Conservation (phyloP, 1,139 yeast species). For the Lodderomyces pseudojiufengensis region DNA sequence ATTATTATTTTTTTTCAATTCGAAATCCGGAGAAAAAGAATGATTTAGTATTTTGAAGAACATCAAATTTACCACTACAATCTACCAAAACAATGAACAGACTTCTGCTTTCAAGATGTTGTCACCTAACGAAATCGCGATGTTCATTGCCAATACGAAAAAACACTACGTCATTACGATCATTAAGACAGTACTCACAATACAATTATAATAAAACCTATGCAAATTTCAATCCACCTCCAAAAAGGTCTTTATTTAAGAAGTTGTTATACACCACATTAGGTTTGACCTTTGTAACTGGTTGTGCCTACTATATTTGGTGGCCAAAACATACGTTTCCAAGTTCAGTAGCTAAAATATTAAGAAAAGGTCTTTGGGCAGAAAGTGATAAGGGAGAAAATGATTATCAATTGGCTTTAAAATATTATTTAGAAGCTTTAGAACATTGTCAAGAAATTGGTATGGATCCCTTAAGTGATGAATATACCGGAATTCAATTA, state of each 20-base stretch:
- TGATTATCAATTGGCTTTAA: slow-evolving; percentile 63
- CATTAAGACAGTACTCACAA: not conserved
- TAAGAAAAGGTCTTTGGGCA: slow-evolving; percentile 79
- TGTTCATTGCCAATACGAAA: too few relatives aligned
- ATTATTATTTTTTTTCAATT: too few relatives aligned
- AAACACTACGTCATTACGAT: too few relatives aligned
- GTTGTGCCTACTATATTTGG: slow-evolving; percentile 46
- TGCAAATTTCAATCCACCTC: slow-evolving; percentile 11
- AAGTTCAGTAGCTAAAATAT: slow-evolving; percentile 56
- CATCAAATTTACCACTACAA: too few relatives aligned
- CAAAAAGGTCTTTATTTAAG: slow-evolving; percentile 17
- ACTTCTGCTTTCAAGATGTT: too few relatives aligned
- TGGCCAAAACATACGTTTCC: slow-evolving; percentile 63
- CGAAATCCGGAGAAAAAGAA: too few relatives aligned
- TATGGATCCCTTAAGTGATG: slow-evolving; percentile 47
- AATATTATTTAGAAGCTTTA: slow-evolving; percentile 59
- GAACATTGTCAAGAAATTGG: slow-evolving; percentile 38
- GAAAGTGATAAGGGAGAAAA: slow-evolving; percentile 71
- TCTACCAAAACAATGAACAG: too few relatives aligned
- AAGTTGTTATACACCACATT: slow-evolving; percentile 22
- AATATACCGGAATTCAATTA: slow-evolving; percentile 74
- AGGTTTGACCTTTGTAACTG: slow-evolving; percentile 29
- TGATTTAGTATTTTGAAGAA: too few relatives aligned
- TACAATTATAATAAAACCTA: slow-evolving; percentile 9
- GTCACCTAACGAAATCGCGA: too few relatives aligned